Evolutionary conservation across 2,329 filamentous ascomycete genomes (phyloP).

Genomic region (Sporothrix pallida): DNA sequence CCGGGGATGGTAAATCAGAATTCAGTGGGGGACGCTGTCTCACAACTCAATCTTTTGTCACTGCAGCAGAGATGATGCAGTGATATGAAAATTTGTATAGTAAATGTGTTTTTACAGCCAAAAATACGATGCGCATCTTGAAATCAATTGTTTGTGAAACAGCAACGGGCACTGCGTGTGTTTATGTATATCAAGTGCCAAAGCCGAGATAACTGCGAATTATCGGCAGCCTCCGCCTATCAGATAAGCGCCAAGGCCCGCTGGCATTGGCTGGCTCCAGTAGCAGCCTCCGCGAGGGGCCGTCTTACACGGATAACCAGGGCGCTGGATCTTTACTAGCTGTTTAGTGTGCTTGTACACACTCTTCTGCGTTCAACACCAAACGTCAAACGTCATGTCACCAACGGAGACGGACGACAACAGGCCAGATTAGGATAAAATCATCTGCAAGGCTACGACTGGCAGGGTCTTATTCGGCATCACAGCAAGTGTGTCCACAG

Average conservation of each 20-base stretch:
- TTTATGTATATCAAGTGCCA: too few relatives aligned
- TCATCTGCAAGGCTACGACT: neutral
- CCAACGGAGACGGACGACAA: neutral
- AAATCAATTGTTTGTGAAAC: neutral
- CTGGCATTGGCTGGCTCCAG: conserved; percentile 12
- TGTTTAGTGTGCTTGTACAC: neutral
- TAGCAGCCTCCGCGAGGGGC: conserved; percentile 8
- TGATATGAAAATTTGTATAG: neutral
- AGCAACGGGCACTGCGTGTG: neutral
- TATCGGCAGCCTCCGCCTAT: conserved; percentile 27
- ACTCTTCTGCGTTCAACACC: neutral
- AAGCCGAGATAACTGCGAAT: conserved; percentile 17
- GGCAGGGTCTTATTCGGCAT: neutral
- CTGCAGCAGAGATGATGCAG: neutral
- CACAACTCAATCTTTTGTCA: neutral
- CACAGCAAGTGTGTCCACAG: neutral
- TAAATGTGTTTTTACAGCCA: neutral
- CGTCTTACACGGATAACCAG: conserved; percentile 23
- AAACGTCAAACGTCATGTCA: neutral
- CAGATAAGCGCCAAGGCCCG: conserved; percentile 23
- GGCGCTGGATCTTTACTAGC: neutral
- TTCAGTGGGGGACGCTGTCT: neutral
- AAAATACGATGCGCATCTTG: neutral
- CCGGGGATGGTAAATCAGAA: conserved; percentile 2
- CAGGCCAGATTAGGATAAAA: neutral